Percentiles rank a stretch among this genome's conserved stretches.
Evolutionary conservation across 768 basidiomycete genomes (phyloP).

Genomic region (Auricularia auricula-judae): DNA sequence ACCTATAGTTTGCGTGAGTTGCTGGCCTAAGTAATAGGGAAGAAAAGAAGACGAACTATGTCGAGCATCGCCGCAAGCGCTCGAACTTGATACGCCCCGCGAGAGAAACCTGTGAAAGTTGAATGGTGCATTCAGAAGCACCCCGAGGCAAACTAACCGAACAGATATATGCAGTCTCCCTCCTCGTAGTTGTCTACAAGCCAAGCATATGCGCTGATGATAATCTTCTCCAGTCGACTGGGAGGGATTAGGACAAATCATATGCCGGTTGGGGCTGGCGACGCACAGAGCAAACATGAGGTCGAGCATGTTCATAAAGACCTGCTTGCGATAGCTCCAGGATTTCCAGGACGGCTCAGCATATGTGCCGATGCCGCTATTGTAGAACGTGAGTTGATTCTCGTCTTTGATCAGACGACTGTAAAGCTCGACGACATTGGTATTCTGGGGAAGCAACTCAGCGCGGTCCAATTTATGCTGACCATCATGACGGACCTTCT

Average conservation of each 20-base stretch:
- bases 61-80: slow-evolving; percentile 34
- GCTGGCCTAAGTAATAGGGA: too few relatives aligned
- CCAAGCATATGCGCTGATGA: slow-evolving; percentile 30
- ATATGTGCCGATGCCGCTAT: slow-evolving; percentile 29
- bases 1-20: slow-evolving; percentile 18
- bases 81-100: slow-evolving; percentile 37
- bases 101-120: slow-evolving; percentile 28
- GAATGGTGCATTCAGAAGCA: background rate
- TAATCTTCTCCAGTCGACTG: slow-evolving; percentile 26
- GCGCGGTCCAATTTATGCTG: background rate
- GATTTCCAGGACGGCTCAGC: slow-evolving; percentile 17
- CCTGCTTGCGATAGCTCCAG: slow-evolving; percentile 11
- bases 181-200: slow-evolving; percentile 26
- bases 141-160: slow-evolving; percentile 18
- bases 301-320: slow-evolving; percentile 20
- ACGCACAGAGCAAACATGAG: slow-evolving; percentile 29
- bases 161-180: slow-evolving; percentile 32
- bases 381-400: slow-evolving; percentile 16
- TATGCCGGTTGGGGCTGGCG: too few relatives aligned
- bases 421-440: slow-evolving; percentile 31
- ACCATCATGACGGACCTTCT: slow-evolving; percentile 6
- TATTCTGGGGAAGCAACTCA: slow-evolving; percentile 20
- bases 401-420: slow-evolving; percentile 1
- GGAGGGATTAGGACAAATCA: too few relatives aligned
- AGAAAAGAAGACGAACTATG: slow-evolving; percentile 10